phyloP scores from a whole-genome alignment of 441 rosid genomes.

The Populus trichocarpa region DNA sequence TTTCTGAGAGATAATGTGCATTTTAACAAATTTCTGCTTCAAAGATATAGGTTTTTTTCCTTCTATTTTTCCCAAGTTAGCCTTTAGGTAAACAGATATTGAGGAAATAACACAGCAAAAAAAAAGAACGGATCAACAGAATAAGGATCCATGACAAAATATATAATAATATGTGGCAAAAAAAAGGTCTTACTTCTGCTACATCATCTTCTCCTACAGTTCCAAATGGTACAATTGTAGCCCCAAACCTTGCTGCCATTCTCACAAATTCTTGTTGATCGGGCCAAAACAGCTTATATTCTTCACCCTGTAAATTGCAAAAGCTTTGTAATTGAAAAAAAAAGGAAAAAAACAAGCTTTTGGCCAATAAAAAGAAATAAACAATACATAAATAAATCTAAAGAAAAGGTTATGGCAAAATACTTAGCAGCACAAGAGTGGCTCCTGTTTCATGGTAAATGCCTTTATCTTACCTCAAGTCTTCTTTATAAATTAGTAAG shows the following conservation, averaged over 20 bases:
- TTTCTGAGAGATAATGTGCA: neutral
- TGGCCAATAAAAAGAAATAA: neutral
- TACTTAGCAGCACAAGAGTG: neutral
- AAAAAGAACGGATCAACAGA: neutral
- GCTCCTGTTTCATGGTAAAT: neutral
- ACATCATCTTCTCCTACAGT: slow-evolving; percentile 89
- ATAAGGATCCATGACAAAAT: neutral
- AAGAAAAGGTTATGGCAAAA: neutral
- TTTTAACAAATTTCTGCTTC: neutral
- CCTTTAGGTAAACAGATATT: neutral
- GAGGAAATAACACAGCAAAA: neutral
- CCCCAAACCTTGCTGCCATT: slow-evolving; percentile 91
- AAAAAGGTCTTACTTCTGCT: slow-evolving; percentile 46
- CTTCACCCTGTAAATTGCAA: slow-evolving; percentile 62
- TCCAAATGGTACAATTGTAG: slow-evolving; percentile 91
- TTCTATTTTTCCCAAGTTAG: too few species aligned
- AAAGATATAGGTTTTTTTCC: neutral
- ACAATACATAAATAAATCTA: neutral
- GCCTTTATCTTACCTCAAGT: neutral
- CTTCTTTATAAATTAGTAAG: neutral
- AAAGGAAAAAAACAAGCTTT: neutral
- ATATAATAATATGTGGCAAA: neutral
- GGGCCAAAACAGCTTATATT: slow-evolving; percentile 78
- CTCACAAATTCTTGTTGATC: slow-evolving; percentile 82
- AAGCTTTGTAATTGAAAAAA: neutral